Conservation (phyloP, 768 basidiomycete species). For the Tricholoma saponaceum region DNA sequence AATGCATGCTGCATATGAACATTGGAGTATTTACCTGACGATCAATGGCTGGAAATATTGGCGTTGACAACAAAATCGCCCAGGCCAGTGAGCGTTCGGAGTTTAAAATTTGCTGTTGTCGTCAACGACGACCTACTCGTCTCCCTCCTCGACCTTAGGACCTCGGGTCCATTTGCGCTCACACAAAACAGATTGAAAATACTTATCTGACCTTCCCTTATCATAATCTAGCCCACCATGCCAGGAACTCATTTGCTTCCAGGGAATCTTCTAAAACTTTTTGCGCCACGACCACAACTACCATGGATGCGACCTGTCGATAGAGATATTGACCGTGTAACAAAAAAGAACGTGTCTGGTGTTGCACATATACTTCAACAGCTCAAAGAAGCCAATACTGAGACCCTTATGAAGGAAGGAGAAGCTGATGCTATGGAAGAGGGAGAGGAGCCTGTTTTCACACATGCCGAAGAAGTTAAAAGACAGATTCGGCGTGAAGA, state of each 20-base stretch:
- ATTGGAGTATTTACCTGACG: neutral
- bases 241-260: conserved; percentile 87
- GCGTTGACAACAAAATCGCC: too few relatives aligned
- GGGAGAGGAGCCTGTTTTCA: conserved; percentile 77
- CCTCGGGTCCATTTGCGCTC: neutral
- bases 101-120: conserved; percentile 14
- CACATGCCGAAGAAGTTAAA: conserved; percentile 79
- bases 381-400: conserved; percentile 76
- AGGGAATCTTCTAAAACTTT: conserved; percentile 94
- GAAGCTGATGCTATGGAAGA: conserved; percentile 73
- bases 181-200: neutral
- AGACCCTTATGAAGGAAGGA: conserved; percentile 55
- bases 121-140: conserved; percentile 1
- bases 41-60: conserved; percentile 2
- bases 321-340: conserved; percentile 74
- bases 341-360: conserved; percentile 64
- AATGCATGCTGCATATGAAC: neutral
- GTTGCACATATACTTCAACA: conserved; percentile 71
- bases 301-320: conserved; percentile 85
- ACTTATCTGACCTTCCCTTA: too few relatives aligned
- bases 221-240: conserved; percentile 23
- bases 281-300: conserved; percentile 88
- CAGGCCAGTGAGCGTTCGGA: too few relatives aligned
- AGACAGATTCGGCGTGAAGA: conserved; percentile 76
- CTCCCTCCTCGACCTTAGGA: neutral